These are phyloP conservation scores for Cryptosporidium ryanae DNA, from an alignment of 169 alveolate species.

Conservation along the genomic window DNA sequence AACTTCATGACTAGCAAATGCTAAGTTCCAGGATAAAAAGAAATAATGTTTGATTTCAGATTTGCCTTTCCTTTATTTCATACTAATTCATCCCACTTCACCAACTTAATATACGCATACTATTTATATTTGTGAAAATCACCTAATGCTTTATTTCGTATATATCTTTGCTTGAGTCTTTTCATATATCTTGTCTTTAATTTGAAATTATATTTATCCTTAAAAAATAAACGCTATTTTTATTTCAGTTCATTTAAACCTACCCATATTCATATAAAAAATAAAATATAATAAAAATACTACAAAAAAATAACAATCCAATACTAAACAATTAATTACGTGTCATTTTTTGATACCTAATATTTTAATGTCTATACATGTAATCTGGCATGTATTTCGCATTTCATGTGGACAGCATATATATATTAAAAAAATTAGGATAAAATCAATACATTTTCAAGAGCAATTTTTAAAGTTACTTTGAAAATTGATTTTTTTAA, in stretches of 20 bases:
- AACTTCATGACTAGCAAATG: not conserved
- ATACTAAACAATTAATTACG: conserved; percentile 15
- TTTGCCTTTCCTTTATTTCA: not conserved
- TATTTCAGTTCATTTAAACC: too few relatives aligned
- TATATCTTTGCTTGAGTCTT: too few relatives aligned
- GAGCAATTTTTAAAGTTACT: not conserved
- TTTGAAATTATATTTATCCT: too few relatives aligned
- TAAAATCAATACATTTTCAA: conserved; percentile 3
- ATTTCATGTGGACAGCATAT: conserved; percentile 60
- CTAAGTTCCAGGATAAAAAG: not conserved
- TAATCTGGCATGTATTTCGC: conserved; percentile 40
- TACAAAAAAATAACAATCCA: not conserved
- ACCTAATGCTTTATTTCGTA: too few relatives aligned
- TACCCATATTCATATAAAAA: too few relatives aligned
- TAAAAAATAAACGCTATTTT: too few relatives aligned
- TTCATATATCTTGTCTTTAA: too few relatives aligned
- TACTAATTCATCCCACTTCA: not conserved
- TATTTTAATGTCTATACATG: conserved; percentile 57
- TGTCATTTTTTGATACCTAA: conserved; percentile 59
- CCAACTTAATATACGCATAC: not conserved
- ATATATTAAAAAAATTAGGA: too few relatives aligned
- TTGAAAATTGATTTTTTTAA: too few relatives aligned
- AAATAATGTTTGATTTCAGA: not conserved
- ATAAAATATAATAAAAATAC: not conserved
- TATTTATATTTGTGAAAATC: not conserved